Percentiles rank a stretch among this genome's conserved stretches.
phyloP scores from a whole-genome alignment of 202 grass and related monocot genomes.

The Brachypodium distachyon region DNA sequence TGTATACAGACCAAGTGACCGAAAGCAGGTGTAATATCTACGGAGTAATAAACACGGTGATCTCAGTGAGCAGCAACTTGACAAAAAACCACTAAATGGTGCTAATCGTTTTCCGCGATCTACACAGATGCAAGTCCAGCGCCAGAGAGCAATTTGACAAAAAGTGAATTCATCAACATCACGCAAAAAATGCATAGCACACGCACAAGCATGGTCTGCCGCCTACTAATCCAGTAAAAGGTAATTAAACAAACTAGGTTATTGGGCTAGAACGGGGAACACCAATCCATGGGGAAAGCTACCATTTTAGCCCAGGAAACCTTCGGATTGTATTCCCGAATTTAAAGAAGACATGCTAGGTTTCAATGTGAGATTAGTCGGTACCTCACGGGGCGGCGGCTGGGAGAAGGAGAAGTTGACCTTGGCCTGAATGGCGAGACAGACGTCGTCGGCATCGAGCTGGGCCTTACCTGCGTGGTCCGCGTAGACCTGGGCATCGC shows the following conservation, averaged over 20 bases:
- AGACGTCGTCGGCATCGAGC: conserved; percentile 81
- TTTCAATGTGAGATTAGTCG: not conserved
- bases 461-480: conserved; percentile 72
- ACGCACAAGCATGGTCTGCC: not conserved
- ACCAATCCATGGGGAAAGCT: not conserved
- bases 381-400: conserved; percentile 92
- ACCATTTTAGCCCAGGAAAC: not conserved
- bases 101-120: too few relatives aligned
- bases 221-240: not conserved
- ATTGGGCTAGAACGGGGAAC: not conserved
- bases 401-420: conserved; percentile 98
- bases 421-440: conserved; percentile 85
- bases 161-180: not conserved
- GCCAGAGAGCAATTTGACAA: not conserved
- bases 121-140: not conserved
- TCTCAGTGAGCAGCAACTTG: too few relatives aligned
- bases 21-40: too few relatives aligned
- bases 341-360: not conserved
- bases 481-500: conserved; percentile 77
- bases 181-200: not conserved
- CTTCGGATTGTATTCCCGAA: not conserved
- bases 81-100: too few relatives aligned
- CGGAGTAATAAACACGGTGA: too few relatives aligned
- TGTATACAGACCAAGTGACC: too few relatives aligned
- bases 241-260: conserved; percentile 17